These are phyloP conservation scores for Clavulina sp. DNA, from an alignment of 768 basidiomycete genomes.

Conservation along the genomic window DNA sequence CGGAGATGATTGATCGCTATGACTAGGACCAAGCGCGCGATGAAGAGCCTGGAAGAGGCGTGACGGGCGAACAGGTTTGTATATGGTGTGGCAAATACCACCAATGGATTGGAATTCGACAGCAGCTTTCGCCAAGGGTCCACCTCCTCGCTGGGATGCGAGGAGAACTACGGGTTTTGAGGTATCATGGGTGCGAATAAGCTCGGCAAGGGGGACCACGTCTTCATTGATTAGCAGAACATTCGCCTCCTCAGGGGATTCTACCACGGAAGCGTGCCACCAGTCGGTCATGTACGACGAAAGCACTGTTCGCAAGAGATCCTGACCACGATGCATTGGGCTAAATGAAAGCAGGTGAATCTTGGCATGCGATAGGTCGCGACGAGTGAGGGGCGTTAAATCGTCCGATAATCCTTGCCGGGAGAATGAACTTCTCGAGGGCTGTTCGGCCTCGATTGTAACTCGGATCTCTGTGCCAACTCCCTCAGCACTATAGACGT, in stretches of 20 bases:
- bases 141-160: slow-evolving; percentile 50
- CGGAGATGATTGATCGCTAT: background rate
- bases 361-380: slow-evolving; percentile 14
- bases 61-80: slow-evolving; percentile 78
- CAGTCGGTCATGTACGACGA: slow-evolving; percentile 49
- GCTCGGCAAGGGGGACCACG: slow-evolving; percentile 33
- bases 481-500: slow-evolving; percentile 84
- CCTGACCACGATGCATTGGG: slow-evolving; percentile 39
- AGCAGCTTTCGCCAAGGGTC: slow-evolving; percentile 41
- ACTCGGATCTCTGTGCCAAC: slow-evolving; percentile 85
- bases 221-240: slow-evolving; percentile 76
- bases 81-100: slow-evolving; percentile 74
- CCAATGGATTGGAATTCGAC: slow-evolving; percentile 62
- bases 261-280: slow-evolving; percentile 49
- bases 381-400: slow-evolving; percentile 24
- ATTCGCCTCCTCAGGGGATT: slow-evolving; percentile 33
- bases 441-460: slow-evolving; percentile 54
- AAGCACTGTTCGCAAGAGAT: slow-evolving; percentile 46
- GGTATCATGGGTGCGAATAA: slow-evolving; percentile 39
- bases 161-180: slow-evolving; percentile 58
- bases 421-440: slow-evolving; percentile 11
- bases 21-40: background rate
- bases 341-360: slow-evolving; percentile 63
- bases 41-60: background rate
- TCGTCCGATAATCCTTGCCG: slow-evolving; percentile 30